Evolutionary conservation across 2,329 filamentous ascomycete species (phyloP).

Genomic region (Colletotrichum simmondsii): DNA sequence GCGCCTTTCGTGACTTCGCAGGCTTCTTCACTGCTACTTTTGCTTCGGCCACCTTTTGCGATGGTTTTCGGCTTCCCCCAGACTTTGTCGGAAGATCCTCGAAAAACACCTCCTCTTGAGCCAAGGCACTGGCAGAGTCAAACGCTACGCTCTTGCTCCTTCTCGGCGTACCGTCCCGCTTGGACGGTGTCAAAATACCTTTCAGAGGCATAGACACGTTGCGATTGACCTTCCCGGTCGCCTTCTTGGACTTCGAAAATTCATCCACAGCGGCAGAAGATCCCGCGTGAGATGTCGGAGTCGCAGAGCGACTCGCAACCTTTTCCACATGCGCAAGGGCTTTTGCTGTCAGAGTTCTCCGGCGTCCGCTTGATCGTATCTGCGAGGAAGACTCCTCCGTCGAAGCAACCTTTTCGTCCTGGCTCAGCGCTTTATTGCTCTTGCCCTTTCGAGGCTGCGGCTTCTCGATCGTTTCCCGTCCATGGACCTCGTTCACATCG

Average conservation of each 20-base stretch:
- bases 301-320: slow-evolving; percentile 15
- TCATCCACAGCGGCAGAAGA: slow-evolving; percentile 23
- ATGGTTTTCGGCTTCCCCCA: slow-evolving; percentile 38
- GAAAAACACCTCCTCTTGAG: slow-evolving; percentile 58
- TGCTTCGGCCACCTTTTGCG: slow-evolving; percentile 34
- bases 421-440: not conserved
- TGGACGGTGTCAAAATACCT: slow-evolving; percentile 67
- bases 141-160: slow-evolving; percentile 68
- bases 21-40: slow-evolving; percentile 30
- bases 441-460: not conserved
- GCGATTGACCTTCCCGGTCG: not conserved
- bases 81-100: slow-evolving; percentile 59
- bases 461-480: not conserved
- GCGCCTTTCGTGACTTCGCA: slow-evolving; percentile 19
- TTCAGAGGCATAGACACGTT: slow-evolving; percentile 49
- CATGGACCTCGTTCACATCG: not conserved
- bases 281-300: slow-evolving; percentile 2
- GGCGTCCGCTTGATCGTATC: slow-evolving; percentile 31
- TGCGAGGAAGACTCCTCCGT: slow-evolving; percentile 25
- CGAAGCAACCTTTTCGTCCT: not conserved
- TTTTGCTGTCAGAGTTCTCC: slow-evolving; percentile 30
- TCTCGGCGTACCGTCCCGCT: slow-evolving; percentile 48
- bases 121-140: slow-evolving; percentile 42
- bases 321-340: slow-evolving; percentile 30
- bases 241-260: slow-evolving; percentile 24